Base-by-base conservation (phyloP, 768 basidiomycete species). In the Kwoniella bestiolae region DNA sequence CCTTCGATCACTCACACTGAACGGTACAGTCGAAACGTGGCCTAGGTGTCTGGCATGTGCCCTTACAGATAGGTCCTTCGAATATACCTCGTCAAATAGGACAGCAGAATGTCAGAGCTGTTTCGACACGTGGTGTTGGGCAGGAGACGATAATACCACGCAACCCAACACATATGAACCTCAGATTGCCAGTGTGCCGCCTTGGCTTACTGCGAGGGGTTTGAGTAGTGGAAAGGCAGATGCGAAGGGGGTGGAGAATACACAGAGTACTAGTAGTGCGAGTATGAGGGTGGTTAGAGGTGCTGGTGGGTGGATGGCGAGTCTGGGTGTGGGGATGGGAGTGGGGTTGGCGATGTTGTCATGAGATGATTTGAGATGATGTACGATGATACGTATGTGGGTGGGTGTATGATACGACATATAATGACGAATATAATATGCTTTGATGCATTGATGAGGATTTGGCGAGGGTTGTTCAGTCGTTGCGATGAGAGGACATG, bases 1-100 rank as follows among this genome's bases (percentile, higher is more conserved):
- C 0, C 84, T 85, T 29, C 85, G 81, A 16, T 73, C 74, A 18
- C 34, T 79, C 11, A 78, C 89, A 53, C 82, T 86, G 38, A 88
- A 85, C 63, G 79, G 76, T 5, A 82, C 87, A 31, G 90, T 88
- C 63, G 74, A 82, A 2, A 72, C 85, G 56, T 89, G 85, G 83
- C 84, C 87, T 2, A 84, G 83, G 41, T 92, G 91, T 71, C 82
- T 93, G 23, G 86, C 86, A 74, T 89, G 91, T 77, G 91, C 85
- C 65, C 85, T 83, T 70, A 86, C 82, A 84, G 89, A 87, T 52
- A 82, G 85, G 21, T 83, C 74, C 4, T 76, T 72, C 50, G 65
- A 46, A 44, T 76, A 77, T 65, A 75, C 71, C 12, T 61, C 67
- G 8, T 35, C 51, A 23, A 71, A 74, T 34, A 62, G 79, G 32